Percentiles rank a stretch among this genome's conserved stretches.
Conservation (phyloP, 2,329 filamentous ascomycete genomes). For the Fusarium miscanthi region DNA sequence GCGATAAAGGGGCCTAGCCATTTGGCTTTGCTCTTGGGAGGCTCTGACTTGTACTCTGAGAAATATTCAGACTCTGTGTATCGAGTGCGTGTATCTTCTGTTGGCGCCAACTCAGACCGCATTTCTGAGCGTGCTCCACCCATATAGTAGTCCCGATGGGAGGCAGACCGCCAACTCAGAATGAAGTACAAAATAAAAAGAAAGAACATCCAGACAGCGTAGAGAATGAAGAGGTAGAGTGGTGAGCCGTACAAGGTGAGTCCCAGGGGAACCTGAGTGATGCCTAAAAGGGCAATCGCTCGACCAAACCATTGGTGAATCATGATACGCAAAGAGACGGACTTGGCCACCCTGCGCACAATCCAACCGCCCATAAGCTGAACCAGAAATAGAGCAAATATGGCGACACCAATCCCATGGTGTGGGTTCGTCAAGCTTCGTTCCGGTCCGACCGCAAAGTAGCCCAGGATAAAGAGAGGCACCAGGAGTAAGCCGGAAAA, state of each 20-base stretch:
- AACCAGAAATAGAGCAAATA: constrained; percentile 78
- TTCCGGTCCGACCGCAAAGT: constrained; percentile 79
- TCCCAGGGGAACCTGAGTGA: constrained; percentile 88
- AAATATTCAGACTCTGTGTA: constrained; percentile 56
- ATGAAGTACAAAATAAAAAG: constrained; percentile 83
- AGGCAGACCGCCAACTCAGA: constrained; percentile 75
- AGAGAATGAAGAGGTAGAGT: constrained; percentile 85
- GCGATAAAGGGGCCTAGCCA: constrained; percentile 66
- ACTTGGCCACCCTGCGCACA: constrained; percentile 64
- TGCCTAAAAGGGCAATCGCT: constrained; percentile 80
- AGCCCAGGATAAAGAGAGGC: constrained; percentile 79
- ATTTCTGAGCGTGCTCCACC: constrained; percentile 67
- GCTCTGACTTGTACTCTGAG: constrained; percentile 49
- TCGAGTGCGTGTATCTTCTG: constrained; percentile 56
- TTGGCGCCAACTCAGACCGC: constrained; percentile 53
- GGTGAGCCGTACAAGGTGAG: constrained; percentile 94
- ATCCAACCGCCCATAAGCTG: constrained; percentile 77
- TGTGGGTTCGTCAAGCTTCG: constrained; percentile 83
- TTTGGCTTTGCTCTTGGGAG: constrained; percentile 48
- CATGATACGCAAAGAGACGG: constrained; percentile 65
- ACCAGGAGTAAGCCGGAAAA: constrained; percentile 75
- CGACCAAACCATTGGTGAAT: constrained; percentile 92
- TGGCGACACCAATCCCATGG: constrained; percentile 83
- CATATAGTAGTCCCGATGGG: constrained; percentile 65
- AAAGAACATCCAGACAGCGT: constrained; percentile 79